These are phyloP conservation scores for Raphanus sativus DNA, from an alignment of 345 rosid species.

Conservation along the genomic window DNA sequence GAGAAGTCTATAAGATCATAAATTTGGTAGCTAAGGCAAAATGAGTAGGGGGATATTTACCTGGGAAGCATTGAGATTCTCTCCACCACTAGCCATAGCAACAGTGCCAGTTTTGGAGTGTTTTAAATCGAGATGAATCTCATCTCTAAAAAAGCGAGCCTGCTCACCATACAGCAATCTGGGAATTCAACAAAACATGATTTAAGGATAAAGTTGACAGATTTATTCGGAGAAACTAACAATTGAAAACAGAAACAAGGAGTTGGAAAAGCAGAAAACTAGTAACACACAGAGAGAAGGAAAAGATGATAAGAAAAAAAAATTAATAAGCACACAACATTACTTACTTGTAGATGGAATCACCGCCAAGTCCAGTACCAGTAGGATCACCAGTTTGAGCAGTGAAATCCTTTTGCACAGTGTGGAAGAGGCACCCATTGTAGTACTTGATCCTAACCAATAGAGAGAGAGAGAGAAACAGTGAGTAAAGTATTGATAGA, in stretches of 20 bases:
- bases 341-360: conserved; percentile 82
- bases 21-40: neutral
- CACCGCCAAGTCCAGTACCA: conserved; percentile 80
- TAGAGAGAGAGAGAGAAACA: neutral
- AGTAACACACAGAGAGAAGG: too few species aligned
- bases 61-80: conserved; percentile 98
- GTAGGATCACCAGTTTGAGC: conserved; percentile 88
- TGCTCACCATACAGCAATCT: conserved; percentile 87
- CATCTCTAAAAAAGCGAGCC: conserved; percentile 85
- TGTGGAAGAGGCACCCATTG: conserved; percentile 82
- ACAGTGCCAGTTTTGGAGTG: conserved; percentile 81
- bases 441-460: conserved; percentile 75
- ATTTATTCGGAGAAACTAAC: neutral
- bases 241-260: neutral
- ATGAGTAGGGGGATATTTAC: conserved; percentile 33
- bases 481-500: neutral
- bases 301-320: too few species aligned
- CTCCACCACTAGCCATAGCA: conserved; percentile 98
- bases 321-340: neutral
- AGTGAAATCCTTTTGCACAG: conserved; percentile 87
- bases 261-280: neutral
- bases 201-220: neutral
- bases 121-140: conserved; percentile 83
- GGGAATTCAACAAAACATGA: conserved; percentile 28
- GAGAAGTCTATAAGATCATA: neutral